These are phyloP conservation scores for Cucurbita ficifolia DNA, from an alignment of 306 rosid genomes.

Conservation along the genomic window DNA sequence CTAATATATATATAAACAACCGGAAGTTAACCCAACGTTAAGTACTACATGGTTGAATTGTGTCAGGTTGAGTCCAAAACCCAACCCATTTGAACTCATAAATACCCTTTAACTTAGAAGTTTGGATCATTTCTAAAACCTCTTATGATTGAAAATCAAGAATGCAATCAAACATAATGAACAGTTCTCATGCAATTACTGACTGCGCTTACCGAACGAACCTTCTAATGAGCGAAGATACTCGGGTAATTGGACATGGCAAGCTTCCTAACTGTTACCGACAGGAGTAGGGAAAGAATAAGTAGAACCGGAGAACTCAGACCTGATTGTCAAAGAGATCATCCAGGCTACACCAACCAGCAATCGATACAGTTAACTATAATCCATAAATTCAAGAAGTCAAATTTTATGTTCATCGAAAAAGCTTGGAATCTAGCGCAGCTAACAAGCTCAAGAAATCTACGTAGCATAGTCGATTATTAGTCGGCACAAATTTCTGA, in stretches of 20 bases:
- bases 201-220: neutral
- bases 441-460: neutral
- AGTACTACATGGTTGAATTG: neutral
- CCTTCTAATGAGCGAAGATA: neutral
- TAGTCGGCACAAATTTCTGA: neutral
- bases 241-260: neutral
- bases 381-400: neutral
- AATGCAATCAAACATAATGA: neutral
- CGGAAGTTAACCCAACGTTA: neutral
- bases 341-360: neutral
- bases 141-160: neutral
- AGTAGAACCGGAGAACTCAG: neutral
- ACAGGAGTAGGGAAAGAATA: neutral
- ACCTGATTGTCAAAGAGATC: neutral
- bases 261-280: neutral
- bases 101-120: neutral
- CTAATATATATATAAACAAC: neutral
- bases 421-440: neutral
- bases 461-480: neutral
- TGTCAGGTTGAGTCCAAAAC: neutral
- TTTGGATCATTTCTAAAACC: neutral
- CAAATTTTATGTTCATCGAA: neutral
- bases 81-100: neutral
- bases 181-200: conserved; percentile 1
- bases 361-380: neutral